Conservation (phyloP, 805 yeast species). For the Alloascoidea africana region DNA sequence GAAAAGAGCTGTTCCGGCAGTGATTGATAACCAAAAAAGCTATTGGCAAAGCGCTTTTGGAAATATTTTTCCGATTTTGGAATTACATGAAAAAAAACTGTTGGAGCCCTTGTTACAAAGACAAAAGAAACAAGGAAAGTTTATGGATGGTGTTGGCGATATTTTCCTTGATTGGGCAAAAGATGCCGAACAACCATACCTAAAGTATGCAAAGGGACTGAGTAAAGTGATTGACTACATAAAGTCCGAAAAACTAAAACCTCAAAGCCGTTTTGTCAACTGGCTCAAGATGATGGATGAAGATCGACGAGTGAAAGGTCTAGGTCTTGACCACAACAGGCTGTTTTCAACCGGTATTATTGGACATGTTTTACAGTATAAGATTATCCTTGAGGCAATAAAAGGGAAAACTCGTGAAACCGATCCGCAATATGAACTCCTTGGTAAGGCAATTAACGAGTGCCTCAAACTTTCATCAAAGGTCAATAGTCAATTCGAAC, state of each 20-base stretch:
- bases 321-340: neutral
- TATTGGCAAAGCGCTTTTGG: slow-evolving; percentile 45
- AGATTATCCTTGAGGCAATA: slow-evolving; percentile 47
- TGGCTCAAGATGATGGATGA: neutral
- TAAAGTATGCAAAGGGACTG: slow-evolving; percentile 36
- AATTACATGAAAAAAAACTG: slow-evolving; percentile 36
- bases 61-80: slow-evolving; percentile 39
- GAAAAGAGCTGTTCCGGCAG: slow-evolving; percentile 22
- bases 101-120: slow-evolving; percentile 43
- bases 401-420: slow-evolving; percentile 29
- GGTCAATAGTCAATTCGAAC: slow-evolving; percentile 47
- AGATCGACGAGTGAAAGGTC: neutral
- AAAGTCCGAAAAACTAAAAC: slow-evolving; percentile 8
- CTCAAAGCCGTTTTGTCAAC: neutral
- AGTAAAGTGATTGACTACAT: neutral
- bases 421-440: slow-evolving; percentile 34
- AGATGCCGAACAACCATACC: slow-evolving; percentile 36
- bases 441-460: slow-evolving; percentile 37
- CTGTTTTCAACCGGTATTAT: slow-evolving; percentile 42
- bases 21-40: slow-evolving; percentile 29
- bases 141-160: slow-evolving; percentile 46
- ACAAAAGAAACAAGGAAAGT: slow-evolving; percentile 48
- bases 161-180: slow-evolving; percentile 51
- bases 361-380: slow-evolving; percentile 39
- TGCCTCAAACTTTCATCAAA: slow-evolving; percentile 38